Evolutionary conservation across 148 eudicot genomes (phyloP), one percentile per base, ranked within the genome.

Genomic region (Euryodendron excelsum): DNA sequence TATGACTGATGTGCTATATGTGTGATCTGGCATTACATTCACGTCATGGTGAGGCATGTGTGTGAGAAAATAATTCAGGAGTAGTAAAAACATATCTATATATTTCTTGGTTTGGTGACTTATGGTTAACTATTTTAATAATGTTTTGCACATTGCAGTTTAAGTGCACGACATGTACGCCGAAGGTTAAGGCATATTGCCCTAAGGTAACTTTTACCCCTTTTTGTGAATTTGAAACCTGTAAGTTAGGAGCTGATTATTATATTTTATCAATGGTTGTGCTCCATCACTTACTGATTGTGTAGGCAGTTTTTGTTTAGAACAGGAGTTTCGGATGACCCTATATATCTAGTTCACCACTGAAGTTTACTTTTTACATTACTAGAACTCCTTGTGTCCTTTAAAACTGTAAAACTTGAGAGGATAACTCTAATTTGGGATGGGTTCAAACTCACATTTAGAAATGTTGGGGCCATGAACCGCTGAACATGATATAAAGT

Each of bases 151-250:
- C 25, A 41, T 74, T 84, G 83, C 91, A 96, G 99, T 86, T 90
- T 96, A 74, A 93, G 92, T 89, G 82, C 90, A 77, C 84, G 97
- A 48, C 93, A 93, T 78, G 97, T 93, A 8, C 98, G 98, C 64
- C 85, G 92, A 69, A 89, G 99, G 80, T 82, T 96, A 75, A 86
- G 98, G 63, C 97, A 96, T 79, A 70, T 93, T 44, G 99, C 99
- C 77, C 84, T 86, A 85, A 93, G 99, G 99, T 96, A 91, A 86
- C 23, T 62, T 34, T 47, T 53, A 30, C 39, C 47, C 23, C 58
- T 67, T 67, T 27, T 34, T 69, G 37, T 53, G 44, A 64, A 79
- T 5, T 33, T 34, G 18, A 61, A 33, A 58, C 61, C 77, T 58
- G 15, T 18, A 56, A 3, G 17, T 34, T n/a, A n/a, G n/a, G n/a